Base-by-base conservation (phyloP, 2,329 filamentous ascomycete genomes). In the Paecilomyces variotii region DNA sequence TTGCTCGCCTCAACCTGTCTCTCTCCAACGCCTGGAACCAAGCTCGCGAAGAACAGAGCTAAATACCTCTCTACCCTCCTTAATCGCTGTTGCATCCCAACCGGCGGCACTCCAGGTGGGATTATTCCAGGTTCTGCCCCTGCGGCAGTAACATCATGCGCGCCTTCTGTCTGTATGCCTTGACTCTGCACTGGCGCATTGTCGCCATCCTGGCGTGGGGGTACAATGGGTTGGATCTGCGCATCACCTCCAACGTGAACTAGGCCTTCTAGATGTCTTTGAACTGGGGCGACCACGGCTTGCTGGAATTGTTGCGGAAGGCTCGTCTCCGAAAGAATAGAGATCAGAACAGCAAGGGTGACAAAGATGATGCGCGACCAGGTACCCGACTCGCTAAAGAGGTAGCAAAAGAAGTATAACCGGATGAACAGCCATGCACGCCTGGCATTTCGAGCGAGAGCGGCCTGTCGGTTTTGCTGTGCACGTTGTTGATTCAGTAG, bases 11-110 rank as follows among this genome's bases (percentile, higher is more conserved):
- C 74, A 12, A 87, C 81, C 67, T 85, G 82, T 6, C 82, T 75
- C 67, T 87, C 84, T 0, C 84, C 84, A 27, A 87, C 76, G 0
- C 84, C 84, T 0, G 84, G 84, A 67, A 84, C 80, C 55, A 87
- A 67, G 68, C 82, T 85, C 0, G 84, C 84, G 34, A 87, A 68
- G 60, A 87, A 84, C n/a, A 87, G 73, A n/a, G 82, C 82, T 49
- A 84, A 65, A 1, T 80, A 80, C 39, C 84, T 76, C 67, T 87
- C 84, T 0, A 77, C 68, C 1, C 78, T 75, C 51, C 81, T 71
- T 19, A 83, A 49, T 24, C 64, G 64, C 14, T 67, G 65, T 58
- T 68, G 67, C 3, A 68, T 12, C n/a, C 61, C 64, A 3, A 57
- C 60, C 27, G 52, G 52, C 34, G 62, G 24, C 4, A 55, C 55